Conservation (phyloP, 805 yeast genomes). For the Tetrapisispora iriomotensis region DNA sequence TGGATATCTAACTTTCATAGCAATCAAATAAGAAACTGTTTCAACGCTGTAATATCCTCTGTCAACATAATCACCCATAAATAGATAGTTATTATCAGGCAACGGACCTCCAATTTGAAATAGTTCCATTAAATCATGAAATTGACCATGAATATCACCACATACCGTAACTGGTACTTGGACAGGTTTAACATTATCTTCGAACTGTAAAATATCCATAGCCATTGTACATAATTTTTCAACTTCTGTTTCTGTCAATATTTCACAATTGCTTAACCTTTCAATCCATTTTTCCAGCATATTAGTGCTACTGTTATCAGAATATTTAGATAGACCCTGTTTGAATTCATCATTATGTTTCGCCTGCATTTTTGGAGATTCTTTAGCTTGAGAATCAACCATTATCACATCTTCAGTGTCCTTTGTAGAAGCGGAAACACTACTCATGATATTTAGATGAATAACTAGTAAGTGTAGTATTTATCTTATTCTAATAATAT, state of each 20-base stretch:
- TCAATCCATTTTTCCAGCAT: slow-evolving; percentile 84
- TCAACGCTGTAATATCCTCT: slow-evolving; percentile 72
- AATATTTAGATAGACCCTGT: too few species aligned
- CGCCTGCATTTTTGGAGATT: too few species aligned
- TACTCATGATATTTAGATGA: too few species aligned
- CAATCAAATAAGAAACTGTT: slow-evolving; percentile 74
- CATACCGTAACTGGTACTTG: slow-evolving; percentile 90
- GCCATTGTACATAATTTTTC: slow-evolving; percentile 77
- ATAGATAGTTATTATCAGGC: slow-evolving; percentile 79
- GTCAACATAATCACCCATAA: slow-evolving; percentile 88
- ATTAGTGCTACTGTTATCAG: slow-evolving; percentile 41
- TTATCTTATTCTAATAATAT: too few species aligned
- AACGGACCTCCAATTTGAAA: slow-evolving; percentile 92
- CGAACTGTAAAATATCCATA: slow-evolving; percentile 74
- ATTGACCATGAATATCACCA: slow-evolving; percentile 94
- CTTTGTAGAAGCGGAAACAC: too few species aligned
- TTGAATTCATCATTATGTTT: too few species aligned
- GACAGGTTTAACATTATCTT: slow-evolving; percentile 89
- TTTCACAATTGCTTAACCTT: slow-evolving; percentile 65
- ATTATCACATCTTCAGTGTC: too few species aligned
- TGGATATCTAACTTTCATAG: slow-evolving; percentile 85
- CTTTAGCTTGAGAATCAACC: too few species aligned
- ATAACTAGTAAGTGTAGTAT: too few species aligned
- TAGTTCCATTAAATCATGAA: slow-evolving; percentile 83
- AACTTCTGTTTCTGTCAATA: slow-evolving; percentile 68